Evolutionary conservation across 192 early-diverging fungal genomes (phyloP), one percentile per base, ranked within the genome.

Genomic region (Geranomyces michiganensis): DNA sequence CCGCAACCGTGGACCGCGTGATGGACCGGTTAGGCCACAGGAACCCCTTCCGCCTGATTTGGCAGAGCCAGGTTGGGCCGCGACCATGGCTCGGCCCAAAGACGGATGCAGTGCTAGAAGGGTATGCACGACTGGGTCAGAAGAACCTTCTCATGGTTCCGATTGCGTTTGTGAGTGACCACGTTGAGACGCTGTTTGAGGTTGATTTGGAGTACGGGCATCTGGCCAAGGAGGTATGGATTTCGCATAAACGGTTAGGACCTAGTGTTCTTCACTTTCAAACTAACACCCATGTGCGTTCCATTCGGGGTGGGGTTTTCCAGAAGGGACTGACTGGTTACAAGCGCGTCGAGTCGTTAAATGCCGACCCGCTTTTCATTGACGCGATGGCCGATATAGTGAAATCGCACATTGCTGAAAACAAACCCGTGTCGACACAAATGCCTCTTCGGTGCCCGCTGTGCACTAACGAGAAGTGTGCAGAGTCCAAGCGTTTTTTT

Each of bases 171-270:
- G 95, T 95, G 1, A 92, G 90, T 29, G 96, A 99, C 73, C 96
- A 99, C 74, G 92, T 99, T 51, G 96, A 99, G 75, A 99, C 96
- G 2, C 76, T 99, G 62, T 99, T 88, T 86, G 96, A 99, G 85
- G 82, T 99, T 56, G 96, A 99, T 78, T 70, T 94, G 21, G 96
- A 98, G 70, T 98, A 96, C 70, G 92, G 90, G 2, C 80, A 94
- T 36, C 82, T 94, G 32, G 96, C 94, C 6, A 67, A 89, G 45
- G 86, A 95, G 82, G 88, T 91, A 79, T 21, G 65, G 17, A n/a
- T n/a, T n/a, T n/a, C n/a, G n/a, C n/a, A n/a, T n/a, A n/a, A n/a
- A n/a, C n/a, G n/a, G n/a, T n/a, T n/a, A n/a, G n/a, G n/a, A n/a
- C n/a, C n/a, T n/a, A n/a, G n/a, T n/a, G n/a, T n/a, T n/a, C n/a